These are phyloP conservation scores for Aspergillus aculeatus DNA, from an alignment of 2,329 filamentous ascomycete species.

Conservation along the genomic window DNA sequence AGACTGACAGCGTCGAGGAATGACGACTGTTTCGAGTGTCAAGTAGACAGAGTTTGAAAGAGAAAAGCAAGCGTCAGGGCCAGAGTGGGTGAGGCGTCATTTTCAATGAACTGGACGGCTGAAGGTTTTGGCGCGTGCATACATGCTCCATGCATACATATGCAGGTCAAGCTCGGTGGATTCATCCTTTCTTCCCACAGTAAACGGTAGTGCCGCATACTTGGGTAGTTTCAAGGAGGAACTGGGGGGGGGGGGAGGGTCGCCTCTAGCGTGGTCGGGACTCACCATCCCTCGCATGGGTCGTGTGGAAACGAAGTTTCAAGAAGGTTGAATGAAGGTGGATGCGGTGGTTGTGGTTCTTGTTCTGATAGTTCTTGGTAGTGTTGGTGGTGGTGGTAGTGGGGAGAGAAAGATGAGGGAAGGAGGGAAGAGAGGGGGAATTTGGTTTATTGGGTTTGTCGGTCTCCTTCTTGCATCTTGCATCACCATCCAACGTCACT, in stretches of 20 bases:
- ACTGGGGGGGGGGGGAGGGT: slow-evolving; percentile 11
- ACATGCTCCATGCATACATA: slow-evolving; percentile 13
- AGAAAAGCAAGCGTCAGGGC: slow-evolving; percentile 9
- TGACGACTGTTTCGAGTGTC: slow-evolving; percentile 5
- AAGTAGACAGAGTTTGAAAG: slow-evolving; percentile 6
- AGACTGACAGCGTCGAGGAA: slow-evolving; percentile 1
- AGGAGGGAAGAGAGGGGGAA: neutral
- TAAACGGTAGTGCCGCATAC: slow-evolving; percentile 23
- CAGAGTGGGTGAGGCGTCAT: slow-evolving; percentile 24
- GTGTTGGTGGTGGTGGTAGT: neutral
- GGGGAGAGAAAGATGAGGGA: neutral
- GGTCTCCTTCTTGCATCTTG: neutral
- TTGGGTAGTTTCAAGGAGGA: slow-evolving; percentile 23
- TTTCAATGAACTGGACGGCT: slow-evolving; percentile 22
- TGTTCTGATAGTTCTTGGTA: slow-evolving; percentile 1
- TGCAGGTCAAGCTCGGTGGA: slow-evolving; percentile 18
- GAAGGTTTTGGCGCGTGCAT: slow-evolving; percentile 10
- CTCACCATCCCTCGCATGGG: slow-evolving; percentile 21
- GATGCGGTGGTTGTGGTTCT: neutral
- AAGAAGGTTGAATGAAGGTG: neutral
- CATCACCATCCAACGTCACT: neutral
- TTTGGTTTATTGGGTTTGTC: neutral
- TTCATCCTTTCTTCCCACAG: slow-evolving; percentile 5
- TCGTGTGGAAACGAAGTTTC: slow-evolving; percentile 11
- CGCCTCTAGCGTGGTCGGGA: slow-evolving; percentile 3